Conservation (phyloP, 305 asterid genomes). For the Rubia peregrina region DNA sequence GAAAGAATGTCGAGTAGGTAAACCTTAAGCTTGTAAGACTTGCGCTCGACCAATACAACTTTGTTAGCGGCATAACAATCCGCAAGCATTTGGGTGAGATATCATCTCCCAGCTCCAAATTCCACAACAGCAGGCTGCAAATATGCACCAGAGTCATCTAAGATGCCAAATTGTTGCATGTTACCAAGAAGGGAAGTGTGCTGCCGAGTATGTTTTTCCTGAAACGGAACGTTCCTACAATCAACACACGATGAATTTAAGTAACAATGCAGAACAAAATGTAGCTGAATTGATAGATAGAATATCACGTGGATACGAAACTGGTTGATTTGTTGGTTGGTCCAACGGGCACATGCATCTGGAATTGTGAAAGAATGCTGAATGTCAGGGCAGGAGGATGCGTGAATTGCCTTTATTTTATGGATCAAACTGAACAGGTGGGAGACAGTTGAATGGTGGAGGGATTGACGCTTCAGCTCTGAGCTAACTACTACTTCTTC, state of each 20-base stretch:
- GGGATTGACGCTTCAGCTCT: constrained; percentile 70
- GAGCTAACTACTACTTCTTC: constrained; percentile 33
- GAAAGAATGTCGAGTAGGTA: neutral
- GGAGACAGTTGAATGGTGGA: constrained; percentile 41
- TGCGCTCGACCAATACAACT: constrained; percentile 83
- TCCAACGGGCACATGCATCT: constrained; percentile 72
- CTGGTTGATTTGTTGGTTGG: constrained; percentile 64
- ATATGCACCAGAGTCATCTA: constrained; percentile 23
- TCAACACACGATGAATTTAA: constrained; percentile 1
- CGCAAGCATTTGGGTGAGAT: constrained; percentile 82
- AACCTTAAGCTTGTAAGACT: constrained; percentile 86
- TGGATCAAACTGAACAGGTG: constrained; percentile 41
- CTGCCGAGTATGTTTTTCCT: constrained; percentile 81
- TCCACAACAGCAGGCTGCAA: constrained; percentile 62
- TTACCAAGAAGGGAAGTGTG: constrained; percentile 96
- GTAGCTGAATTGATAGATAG: too few relatives aligned
- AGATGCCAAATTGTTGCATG: constrained; percentile 64
- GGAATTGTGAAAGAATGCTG: constrained; percentile 73
- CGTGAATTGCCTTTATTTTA: constrained; percentile 64
- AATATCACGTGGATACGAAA: constrained; percentile 16
- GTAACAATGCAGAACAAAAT: neutral
- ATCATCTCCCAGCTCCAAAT: constrained; percentile 98
- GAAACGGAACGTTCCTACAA: constrained; percentile 79
- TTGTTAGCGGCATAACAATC: constrained; percentile 79
- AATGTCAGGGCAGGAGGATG: constrained; percentile 40